These are phyloP conservation scores for Zygoascus sp. DNA, from an alignment of 1,139 yeast species.

Conservation along the genomic window DNA sequence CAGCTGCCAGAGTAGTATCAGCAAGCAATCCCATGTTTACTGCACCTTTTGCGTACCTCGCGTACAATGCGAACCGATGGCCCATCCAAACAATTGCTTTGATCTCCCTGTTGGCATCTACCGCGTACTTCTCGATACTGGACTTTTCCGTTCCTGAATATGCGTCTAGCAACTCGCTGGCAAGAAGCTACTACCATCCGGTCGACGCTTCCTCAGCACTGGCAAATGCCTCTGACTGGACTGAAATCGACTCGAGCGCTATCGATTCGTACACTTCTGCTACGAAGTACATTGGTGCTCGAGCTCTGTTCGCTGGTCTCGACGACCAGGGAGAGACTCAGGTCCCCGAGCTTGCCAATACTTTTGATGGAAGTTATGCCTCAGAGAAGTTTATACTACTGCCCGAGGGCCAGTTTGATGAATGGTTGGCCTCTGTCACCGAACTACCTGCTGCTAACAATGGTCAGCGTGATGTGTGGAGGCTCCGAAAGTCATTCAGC, in stretches of 20 bases:
- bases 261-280: slow-evolving; percentile 33
- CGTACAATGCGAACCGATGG: slow-evolving; percentile 67
- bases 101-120: slow-evolving; percentile 70
- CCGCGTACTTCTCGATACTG: slow-evolving; percentile 76
- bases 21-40: too few species aligned
- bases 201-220: slow-evolving; percentile 11
- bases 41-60: slow-evolving; percentile 36
- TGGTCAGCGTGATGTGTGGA: slow-evolving; percentile 59
- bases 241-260: slow-evolving; percentile 28
- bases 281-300: slow-evolving; percentile 37
- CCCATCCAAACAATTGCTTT: slow-evolving; percentile 86
- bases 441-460: slow-evolving; percentile 38
- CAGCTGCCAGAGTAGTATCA: too few species aligned
- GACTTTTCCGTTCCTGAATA: slow-evolving; percentile 63
- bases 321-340: background rate
- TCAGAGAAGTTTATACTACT: slow-evolving; percentile 35
- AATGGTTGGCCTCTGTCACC: slow-evolving; percentile 38
- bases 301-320: slow-evolving; percentile 24
- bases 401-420: slow-evolving; percentile 35
- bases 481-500: slow-evolving; percentile 57
- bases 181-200: slow-evolving; percentile 26
- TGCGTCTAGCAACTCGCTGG: slow-evolving; percentile 21
- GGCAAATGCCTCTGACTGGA: slow-evolving; percentile 25
- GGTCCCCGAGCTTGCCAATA: background rate
- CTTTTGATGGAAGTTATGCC: slow-evolving; percentile 13